Evolutionary conservation across 768 basidiomycete genomes (phyloP).

Genomic region (Suillus hirtellus): DNA sequence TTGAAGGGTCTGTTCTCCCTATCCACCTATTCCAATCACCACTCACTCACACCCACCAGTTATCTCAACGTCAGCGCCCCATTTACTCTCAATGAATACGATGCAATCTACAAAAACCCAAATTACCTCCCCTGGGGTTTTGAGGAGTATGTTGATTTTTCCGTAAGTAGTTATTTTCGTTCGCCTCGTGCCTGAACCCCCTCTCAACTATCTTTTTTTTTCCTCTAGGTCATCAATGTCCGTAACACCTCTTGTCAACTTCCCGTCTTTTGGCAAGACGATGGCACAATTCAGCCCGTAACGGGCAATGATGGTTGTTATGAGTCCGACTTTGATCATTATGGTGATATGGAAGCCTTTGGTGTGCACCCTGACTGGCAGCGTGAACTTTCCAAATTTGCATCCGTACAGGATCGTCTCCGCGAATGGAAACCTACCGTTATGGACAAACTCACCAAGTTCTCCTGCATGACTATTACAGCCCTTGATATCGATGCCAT

Average conservation of each 20-base stretch:
- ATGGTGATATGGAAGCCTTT: constrained; percentile 96
- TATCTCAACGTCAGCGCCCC: constrained; percentile 76
- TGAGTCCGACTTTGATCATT: constrained; percentile 89
- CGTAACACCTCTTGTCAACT: constrained; percentile 75
- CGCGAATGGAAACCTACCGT: constrained; percentile 87
- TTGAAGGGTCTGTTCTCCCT: constrained; percentile 60
- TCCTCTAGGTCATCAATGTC: constrained; percentile 56
- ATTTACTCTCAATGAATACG: constrained; percentile 75
- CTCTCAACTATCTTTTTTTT: not conserved
- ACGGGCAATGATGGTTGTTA: constrained; percentile 71
- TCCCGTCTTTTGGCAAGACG: constrained; percentile 80
- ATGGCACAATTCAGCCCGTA: constrained; percentile 55
- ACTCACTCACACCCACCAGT: constrained; percentile 39
- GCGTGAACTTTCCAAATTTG: constrained; percentile 92
- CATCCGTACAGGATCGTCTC: constrained; percentile 94
- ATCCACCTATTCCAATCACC: constrained; percentile 11
- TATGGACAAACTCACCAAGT: constrained; percentile 72
- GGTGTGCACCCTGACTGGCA: constrained; percentile 95
- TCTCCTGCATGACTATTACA: constrained; percentile 84
- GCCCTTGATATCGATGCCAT: constrained; percentile 92
- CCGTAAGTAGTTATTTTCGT: constrained; percentile 39
- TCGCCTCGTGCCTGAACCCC: constrained; percentile 8
- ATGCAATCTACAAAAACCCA: constrained; percentile 72
- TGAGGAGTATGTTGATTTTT: constrained; percentile 80
- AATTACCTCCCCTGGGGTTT: constrained; percentile 84